Conservation (phyloP, 768 basidiomycete species). For the Mycena polygramma region DNA sequence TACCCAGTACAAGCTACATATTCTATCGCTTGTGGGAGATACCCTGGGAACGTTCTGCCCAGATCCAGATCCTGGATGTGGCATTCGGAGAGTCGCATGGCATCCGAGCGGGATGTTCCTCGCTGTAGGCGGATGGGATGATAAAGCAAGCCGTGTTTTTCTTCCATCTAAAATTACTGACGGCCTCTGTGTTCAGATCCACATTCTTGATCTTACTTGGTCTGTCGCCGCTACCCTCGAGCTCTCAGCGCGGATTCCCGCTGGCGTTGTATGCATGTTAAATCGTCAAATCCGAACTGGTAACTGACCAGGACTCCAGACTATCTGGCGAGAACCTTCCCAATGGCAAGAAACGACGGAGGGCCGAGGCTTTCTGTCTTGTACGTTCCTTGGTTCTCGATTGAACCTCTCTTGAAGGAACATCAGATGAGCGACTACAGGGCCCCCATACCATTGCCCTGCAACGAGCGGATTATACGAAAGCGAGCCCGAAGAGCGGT, state of each 20-base stretch:
- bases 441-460: conserved; percentile 67
- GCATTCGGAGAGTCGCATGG: conserved; percentile 85
- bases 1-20: conserved; percentile 79
- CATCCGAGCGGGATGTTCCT: conserved; percentile 89
- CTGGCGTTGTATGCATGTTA: conserved; percentile 62
- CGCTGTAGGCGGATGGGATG: conserved; percentile 90
- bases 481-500: conserved; percentile 76
- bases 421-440: conserved; percentile 73
- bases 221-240: conserved; percentile 74
- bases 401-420: not conserved
- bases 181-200: conserved; percentile 60
- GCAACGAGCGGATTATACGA: conserved; percentile 68
- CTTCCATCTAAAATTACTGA: conserved; percentile 11
- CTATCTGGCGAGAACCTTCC: conserved; percentile 86
- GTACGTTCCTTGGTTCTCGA: conserved; percentile 54
- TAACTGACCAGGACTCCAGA: conserved; percentile 54
- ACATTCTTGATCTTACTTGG: conserved; percentile 87
- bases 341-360: conserved; percentile 89
- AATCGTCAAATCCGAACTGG: conserved; percentile 10
- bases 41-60: conserved; percentile 77
- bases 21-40: conserved; percentile 77
- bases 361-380: conserved; percentile 90
- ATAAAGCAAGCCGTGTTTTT: conserved; percentile 67
- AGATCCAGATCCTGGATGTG: conserved; percentile 84
- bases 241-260: conserved; percentile 67